Evolutionary conservation across 305 asterid species (phyloP).

Genomic region (Solanum hybrid): DNA sequence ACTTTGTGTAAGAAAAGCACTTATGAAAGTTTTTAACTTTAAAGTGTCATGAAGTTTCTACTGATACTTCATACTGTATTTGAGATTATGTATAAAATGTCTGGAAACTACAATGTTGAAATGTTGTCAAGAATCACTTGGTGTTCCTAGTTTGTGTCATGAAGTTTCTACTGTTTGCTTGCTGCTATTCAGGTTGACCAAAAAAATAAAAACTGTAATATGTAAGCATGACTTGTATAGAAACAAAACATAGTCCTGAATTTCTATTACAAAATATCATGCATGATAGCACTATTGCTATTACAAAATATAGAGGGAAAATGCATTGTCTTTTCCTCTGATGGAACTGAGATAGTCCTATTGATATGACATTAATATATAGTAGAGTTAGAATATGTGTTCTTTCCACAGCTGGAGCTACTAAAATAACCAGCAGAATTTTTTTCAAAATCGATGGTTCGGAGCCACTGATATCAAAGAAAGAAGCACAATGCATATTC

Average conservation of each 20-base stretch:
- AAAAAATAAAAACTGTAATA: neutral
- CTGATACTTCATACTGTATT: neutral
- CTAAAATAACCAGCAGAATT: conserved; percentile 21
- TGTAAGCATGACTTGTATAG: neutral
- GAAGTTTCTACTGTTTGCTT: neutral
- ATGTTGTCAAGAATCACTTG: neutral
- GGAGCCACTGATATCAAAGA: neutral
- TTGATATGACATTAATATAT: neutral
- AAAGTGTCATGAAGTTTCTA: neutral
- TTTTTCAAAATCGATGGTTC: neutral
- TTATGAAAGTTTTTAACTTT: neutral
- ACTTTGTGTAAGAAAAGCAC: neutral
- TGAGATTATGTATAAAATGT: neutral
- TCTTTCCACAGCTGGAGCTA: conserved; percentile 19
- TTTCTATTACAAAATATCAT: neutral
- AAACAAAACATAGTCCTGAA: neutral
- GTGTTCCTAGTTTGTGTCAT: neutral
- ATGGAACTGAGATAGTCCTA: neutral
- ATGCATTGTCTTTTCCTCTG: neutral
- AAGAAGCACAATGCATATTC: neutral
- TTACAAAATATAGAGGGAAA: neutral
- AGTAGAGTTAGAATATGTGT: neutral
- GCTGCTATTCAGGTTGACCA: neutral
- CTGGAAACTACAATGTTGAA: neutral
- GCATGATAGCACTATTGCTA: neutral